These are phyloP conservation scores for Macadamia tetraphylla DNA, from an alignment of 164 flowering plant species.

Conservation along the genomic window DNA sequence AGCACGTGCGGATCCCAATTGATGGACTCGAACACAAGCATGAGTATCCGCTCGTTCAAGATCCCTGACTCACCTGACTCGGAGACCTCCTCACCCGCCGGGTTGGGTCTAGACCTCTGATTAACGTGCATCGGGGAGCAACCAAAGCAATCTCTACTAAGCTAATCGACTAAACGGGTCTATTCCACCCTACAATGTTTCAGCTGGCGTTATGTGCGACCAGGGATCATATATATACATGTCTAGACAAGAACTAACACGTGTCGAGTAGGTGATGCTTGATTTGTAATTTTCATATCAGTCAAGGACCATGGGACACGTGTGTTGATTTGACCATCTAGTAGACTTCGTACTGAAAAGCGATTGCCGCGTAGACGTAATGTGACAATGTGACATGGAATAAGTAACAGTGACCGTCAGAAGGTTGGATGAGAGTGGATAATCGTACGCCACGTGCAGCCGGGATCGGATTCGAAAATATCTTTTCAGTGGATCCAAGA, in stretches of 20 bases:
- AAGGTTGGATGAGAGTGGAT: neutral
- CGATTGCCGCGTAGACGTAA: conserved; percentile 7
- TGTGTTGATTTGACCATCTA: conserved; percentile 7
- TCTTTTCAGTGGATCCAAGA: neutral
- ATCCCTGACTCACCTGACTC: conserved; percentile 43
- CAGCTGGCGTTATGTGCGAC: neutral
- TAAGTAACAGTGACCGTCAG: neutral
- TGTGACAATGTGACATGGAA: conserved; percentile 7
- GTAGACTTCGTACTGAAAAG: neutral
- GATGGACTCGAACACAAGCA: conserved; percentile 46
- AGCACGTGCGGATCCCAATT: conserved; percentile 64
- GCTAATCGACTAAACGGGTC: no score
- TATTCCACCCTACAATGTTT: conserved; percentile 1
- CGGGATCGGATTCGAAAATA: neutral
- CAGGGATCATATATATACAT: neutral
- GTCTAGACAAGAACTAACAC: conserved; percentile 4
- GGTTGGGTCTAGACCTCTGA: conserved; percentile 19
- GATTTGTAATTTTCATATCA: neutral
- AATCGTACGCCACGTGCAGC: neutral
- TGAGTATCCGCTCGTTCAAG: conserved; percentile 53
- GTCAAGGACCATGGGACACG: neutral
- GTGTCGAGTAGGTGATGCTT: conserved; percentile 8
- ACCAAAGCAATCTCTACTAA: no score
- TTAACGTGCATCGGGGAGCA: no score
- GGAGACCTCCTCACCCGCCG: conserved; percentile 14